Evolutionary conservation across 768 basidiomycete species (phyloP).

Genomic region (Boletus tylopilopsis): DNA sequence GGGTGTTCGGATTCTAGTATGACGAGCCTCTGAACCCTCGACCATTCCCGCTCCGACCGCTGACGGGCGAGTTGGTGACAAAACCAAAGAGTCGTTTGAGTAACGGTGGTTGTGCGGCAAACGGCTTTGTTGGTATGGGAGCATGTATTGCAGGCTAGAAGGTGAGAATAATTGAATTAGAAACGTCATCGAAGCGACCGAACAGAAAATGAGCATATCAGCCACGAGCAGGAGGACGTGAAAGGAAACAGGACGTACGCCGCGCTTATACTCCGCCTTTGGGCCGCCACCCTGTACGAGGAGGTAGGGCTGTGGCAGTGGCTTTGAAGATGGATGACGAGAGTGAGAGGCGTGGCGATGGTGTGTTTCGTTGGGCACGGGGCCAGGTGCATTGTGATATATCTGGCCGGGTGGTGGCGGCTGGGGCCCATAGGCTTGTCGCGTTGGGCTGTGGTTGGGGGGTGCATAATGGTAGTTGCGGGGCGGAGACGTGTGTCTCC

Average conservation of each 20-base stretch:
- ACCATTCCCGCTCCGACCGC: conserved; percentile 21
- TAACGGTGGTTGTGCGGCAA: conserved; percentile 23
- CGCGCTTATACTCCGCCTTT: conserved; percentile 31
- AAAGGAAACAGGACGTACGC: conserved; percentile 22
- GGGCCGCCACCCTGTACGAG: conserved; percentile 26
- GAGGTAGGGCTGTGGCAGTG: conserved; percentile 25
- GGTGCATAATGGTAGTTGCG: conserved; percentile 18
- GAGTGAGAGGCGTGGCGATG: conserved; percentile 17
- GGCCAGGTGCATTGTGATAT: conserved; percentile 17
- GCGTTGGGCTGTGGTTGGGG: conserved; percentile 11
- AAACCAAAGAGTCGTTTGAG: conserved; percentile 31
- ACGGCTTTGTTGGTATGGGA: conserved; percentile 27
- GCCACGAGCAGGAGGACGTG: conserved; percentile 10
- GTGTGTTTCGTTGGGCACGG: conserved; percentile 16
- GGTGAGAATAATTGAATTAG: neutral
- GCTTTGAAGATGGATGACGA: conserved; percentile 22
- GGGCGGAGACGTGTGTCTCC: conserved; percentile 18
- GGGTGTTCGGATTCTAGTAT: conserved; percentile 17
- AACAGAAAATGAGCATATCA: conserved; percentile 10
- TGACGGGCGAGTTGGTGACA: conserved; percentile 21
- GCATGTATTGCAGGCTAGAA: conserved; percentile 26
- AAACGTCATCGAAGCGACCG: conserved; percentile 4
- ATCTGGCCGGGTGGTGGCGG: conserved; percentile 30
- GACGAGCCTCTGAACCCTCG: conserved; percentile 25
- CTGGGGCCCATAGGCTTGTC: conserved; percentile 19